phyloP scores from a whole-genome alignment of 208 protist species.

The Leishmania braziliensis region DNA sequence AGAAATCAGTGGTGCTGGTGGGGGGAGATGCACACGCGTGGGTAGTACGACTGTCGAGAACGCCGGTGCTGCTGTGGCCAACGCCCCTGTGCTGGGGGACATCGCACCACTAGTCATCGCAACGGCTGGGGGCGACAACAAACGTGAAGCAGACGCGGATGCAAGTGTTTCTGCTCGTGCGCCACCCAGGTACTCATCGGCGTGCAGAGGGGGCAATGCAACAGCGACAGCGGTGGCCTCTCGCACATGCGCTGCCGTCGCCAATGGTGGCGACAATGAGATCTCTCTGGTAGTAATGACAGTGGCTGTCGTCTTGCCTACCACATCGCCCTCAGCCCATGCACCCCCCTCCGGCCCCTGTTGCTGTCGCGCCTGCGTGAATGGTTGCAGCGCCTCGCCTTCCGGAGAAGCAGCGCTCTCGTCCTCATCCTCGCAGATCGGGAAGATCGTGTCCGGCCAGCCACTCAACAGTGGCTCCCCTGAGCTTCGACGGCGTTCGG shows the following conservation, averaged over 20 bases:
- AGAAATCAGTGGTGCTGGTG: neutral
- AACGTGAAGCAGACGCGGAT: neutral
- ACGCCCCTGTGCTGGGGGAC: neutral
- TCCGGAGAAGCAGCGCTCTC: neutral
- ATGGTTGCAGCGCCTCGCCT: neutral
- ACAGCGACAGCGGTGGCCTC: neutral
- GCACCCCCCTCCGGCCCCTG: neutral
- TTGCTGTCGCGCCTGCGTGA: neutral
- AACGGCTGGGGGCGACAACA: neutral
- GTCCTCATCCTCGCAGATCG: neutral
- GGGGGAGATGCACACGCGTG: neutral
- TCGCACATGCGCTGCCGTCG: neutral
- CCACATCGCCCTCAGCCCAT: neutral
- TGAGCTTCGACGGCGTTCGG: no score
- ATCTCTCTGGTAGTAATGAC: neutral
- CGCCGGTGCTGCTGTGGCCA: neutral
- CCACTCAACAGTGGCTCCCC: no score
- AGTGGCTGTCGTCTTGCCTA: neutral
- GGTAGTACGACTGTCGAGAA: neutral
- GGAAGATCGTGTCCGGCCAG: constrained; percentile 2
- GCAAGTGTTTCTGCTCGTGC: neutral
- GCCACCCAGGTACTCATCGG: neutral
- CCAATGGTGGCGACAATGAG: neutral
- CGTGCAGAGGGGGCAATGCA: neutral
- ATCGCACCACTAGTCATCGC: neutral